Evolutionary conservation across 2,329 filamentous ascomycete species (phyloP), one percentile per base, ranked within the genome.

Genomic region (Alternaria conjuncta): DNA sequence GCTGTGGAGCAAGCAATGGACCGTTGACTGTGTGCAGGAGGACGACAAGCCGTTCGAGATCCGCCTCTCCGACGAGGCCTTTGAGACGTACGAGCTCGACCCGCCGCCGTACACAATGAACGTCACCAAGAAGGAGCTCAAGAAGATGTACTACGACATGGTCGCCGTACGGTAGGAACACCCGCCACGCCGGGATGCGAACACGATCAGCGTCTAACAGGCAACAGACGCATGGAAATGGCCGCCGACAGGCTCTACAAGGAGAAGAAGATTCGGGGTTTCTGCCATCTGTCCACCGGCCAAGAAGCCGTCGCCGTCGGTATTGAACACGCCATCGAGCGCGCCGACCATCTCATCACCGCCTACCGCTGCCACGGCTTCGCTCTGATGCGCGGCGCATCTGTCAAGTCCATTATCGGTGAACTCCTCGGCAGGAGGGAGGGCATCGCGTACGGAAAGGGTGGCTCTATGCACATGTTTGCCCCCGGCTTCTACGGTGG

Each of bases 401-500:
- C 89, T 71, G 91, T 71, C 54, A 65, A 68, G 56, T 71, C 66
- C 58, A 69, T 70, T 23, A 68, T 71, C 44, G 67, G 67, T 46
- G 65, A 71, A 66, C 46, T 70, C 53, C 64, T 99, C 60, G 96
- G 96, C 78, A 92, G 96, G 77, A 91, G 95, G 81, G 93, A 96
- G 82, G 96, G 96, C 85, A 97, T 99, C 78, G 92, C 96, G 67
- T 97, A 97, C 86, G 96, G 96, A 82, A 99, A 99, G 89, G 96
- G 96, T 82, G 96, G 96, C 71, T 97, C 94, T 70, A 99, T 99
- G 96, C 96, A 99, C 88, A 99, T 99, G 96, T 99, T 99, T 86
- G 86, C 94, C 75, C 94, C 94, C 84, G 92, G 93, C 71, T 99
- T 99, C 88, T 99, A 96, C 83, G 96, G 96, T 78, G 96, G 96